Base-by-base conservation (phyloP, 306 rosid genomes). In the Casuarina equisetifolia region DNA sequence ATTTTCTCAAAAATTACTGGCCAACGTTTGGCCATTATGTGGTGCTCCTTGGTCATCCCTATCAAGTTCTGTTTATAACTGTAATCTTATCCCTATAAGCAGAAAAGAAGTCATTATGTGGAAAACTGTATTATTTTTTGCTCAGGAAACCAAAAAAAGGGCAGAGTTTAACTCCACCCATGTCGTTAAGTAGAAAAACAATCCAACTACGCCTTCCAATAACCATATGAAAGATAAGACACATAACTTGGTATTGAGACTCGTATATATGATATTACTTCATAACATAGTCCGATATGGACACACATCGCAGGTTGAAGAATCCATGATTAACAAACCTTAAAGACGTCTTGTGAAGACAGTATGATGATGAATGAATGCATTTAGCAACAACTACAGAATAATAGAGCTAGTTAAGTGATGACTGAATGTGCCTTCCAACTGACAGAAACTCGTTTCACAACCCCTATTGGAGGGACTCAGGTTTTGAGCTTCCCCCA, bases 401-500 rank as follows among this genome's bases (percentile, higher is more conserved):
- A 46, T 62, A 59, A 1, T 7, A 68, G 83, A 13, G 51, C 75
- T 78, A 73, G 76, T 74, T 49, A 58, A 25, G 9, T 48, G 51
- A 9, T 71, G 73, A 76, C 74, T 53, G 35, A 39, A 76, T 72
- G 52, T 62, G 79, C 83, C 75, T 40, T 57, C 25, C 64, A 53
- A 58, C 53, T 68, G 67, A 66, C 71, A 54, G 12, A 58, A 53
- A 2, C 25, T n/a, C 52, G 19, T 72, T 75, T 72, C 63, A 49
- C 54, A 82, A 20, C 66, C 75, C 66, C 73, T 90, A 89, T 58
- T 88, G 87, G 73, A 84, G 88, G 42, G 83, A 84, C 76, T 94
- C 92, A 40, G 85, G 69, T 46, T 94, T 85, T 12, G 97, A 67
- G 84, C 84, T 70, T 71, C 82, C 80, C 55, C 92, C 90, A 81